A percentile compares a stretch with the other conserved stretches of the same genome.
These are phyloP conservation scores for Cymodocea nodosa DNA, from an alignment of 116 monocot genomes.

Conservation along the genomic window DNA sequence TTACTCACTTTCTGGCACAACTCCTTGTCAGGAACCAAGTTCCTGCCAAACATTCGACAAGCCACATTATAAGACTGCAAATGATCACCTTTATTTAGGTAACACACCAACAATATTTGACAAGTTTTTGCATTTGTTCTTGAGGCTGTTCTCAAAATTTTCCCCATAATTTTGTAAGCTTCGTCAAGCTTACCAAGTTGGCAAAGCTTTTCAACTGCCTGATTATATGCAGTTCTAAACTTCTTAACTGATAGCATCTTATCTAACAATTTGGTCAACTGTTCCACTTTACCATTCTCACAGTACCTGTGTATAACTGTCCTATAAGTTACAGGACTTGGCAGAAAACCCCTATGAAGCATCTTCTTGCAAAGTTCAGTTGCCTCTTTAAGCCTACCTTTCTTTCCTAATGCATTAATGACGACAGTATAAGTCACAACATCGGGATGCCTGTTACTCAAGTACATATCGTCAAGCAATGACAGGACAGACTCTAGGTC, in stretches of 20 bases:
- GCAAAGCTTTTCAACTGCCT: conserved; percentile 76
- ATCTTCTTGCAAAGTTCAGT: conserved; percentile 55
- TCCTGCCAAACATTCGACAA: conserved; percentile 74
- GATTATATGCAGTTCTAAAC: conserved; percentile 61
- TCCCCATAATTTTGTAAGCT: conserved; percentile 56
- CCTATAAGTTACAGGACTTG: conserved; percentile 71
- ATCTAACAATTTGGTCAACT: conserved; percentile 50
- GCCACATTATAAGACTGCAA: conserved; percentile 69
- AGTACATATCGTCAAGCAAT: conserved; percentile 87
- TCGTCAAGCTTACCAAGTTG: conserved; percentile 64
- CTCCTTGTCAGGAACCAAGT: conserved; percentile 61
- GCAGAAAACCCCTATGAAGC: conserved; percentile 65
- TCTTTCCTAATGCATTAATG: conserved; percentile 56
- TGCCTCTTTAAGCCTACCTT: conserved; percentile 52
- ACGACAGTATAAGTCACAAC: conserved; percentile 75
- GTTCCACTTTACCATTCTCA: conserved; percentile 53
- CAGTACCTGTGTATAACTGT: conserved; percentile 78
- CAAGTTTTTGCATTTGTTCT: conserved; percentile 58
- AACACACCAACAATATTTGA: conserved; percentile 48
- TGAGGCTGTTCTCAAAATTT: conserved; percentile 76
- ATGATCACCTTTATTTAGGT: conserved; percentile 32
- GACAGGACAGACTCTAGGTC: conserved; percentile 67
- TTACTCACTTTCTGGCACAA: conserved; percentile 50
- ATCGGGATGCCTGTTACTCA: conserved; percentile 81
- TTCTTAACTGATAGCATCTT: conserved; percentile 45